Base-by-base conservation (phyloP, 1,284 basidiomycete genomes). In the Chalciporus sp. region DNA sequence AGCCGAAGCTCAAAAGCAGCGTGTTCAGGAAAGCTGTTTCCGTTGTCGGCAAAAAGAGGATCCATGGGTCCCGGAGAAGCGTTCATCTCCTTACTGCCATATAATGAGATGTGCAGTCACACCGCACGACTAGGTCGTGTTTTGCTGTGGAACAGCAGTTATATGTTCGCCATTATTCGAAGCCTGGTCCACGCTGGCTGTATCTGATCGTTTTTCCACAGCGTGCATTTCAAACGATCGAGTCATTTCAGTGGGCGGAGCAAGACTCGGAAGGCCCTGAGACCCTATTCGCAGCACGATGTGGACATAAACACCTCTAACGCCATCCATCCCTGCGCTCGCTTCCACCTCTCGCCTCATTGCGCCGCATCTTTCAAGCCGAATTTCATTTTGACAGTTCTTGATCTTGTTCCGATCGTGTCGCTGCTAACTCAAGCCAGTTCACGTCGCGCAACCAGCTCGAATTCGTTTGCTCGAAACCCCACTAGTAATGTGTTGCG, bases 51-150 rank as follows among this genome's bases (percentile, higher is more conserved):
- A 37, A 37, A 33, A 11, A 16, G 31, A 33, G 31, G 35, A 37
- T 3, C 17, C 35, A 37, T 17, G n/a, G n/a, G 2, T 37, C 17
- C 35, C 16, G 35, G 35, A 12, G 35, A 37, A 37, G 35, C n/a
- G 17, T 37, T 37, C n/a, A 17, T 37, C n/a, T 17, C 7, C 16
- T 37, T 37, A 6, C 35, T n/a, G 4, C n/a, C 35, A 37, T 37
- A 17, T 37, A 17, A 37, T 17, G 35, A 37, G 35, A 17, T 17
- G 12, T n/a, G 35, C 35, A 37, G 7, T 17, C n/a, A 40, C 8
- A 28, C 40, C 42, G 49, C 56, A 49, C 55, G 27, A 48, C n/a
- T 33, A 17, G 37, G 46, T 58, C 55, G 47, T 58, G 56, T 58
- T 58, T 58, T 31, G 35, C 35, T 37, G 35, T 37, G 35, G 35